These are phyloP conservation scores for Otatea glauca DNA, from an alignment of 176 grass and related monocot species.

Conservation along the genomic window DNA sequence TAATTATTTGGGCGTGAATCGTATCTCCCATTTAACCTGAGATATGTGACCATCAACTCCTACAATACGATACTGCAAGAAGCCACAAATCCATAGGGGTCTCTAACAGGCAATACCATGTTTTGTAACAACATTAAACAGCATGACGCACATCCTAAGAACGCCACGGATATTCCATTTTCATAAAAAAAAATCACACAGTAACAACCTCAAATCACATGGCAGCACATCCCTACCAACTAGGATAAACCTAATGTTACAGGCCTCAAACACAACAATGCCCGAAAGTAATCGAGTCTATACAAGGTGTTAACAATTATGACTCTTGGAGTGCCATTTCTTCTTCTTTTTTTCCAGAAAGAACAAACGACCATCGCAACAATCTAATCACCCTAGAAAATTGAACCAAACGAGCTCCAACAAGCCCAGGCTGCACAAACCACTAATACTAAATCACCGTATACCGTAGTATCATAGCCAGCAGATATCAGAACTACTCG, in stretches of 20 bases:
- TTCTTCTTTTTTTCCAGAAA: no score
- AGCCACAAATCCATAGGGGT: not conserved
- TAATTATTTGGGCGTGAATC: not conserved
- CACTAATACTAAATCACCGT: not conserved
- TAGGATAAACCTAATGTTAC: not conserved
- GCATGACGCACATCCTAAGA: not conserved
- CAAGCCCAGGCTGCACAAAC: not conserved
- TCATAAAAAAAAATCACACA: not conserved
- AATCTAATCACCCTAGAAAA: not conserved
- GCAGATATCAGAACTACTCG: not conserved
- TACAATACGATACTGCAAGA: not conserved
- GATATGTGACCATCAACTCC: not conserved
- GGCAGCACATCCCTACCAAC: not conserved
- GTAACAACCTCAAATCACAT: not conserved
- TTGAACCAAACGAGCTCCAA: not conserved
- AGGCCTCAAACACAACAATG: not conserved
- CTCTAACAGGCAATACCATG: not conserved
- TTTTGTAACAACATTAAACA: not conserved
- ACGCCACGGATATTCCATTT: no score
- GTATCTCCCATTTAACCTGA: no score
- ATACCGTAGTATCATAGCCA: not conserved
- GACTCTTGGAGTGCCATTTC: not conserved
- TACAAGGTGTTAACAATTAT: not conserved
- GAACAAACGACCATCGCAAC: not conserved
- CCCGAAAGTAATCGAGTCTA: not conserved